Conservation (phyloP, 805 yeast species). For the Metschnikowia gelsemii region DNA sequence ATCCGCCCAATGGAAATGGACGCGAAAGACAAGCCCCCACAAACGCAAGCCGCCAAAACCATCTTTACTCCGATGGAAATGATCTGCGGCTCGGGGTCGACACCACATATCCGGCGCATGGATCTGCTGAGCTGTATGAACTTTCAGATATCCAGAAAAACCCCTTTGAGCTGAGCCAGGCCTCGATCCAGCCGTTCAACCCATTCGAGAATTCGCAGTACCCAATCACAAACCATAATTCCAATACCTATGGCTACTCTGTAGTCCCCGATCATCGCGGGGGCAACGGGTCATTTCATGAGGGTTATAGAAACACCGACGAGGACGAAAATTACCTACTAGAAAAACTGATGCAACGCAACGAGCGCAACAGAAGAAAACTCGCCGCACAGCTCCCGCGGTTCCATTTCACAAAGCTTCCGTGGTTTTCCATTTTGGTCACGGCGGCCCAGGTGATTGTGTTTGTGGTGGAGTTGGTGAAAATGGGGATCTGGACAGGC, state of each 20-base stretch:
- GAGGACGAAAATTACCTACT: not conserved
- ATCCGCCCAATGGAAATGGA: conserved; percentile 6
- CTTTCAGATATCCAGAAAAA: conserved; percentile 11
- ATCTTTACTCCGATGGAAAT: too few relatives aligned
- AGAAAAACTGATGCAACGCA: conserved; percentile 8
- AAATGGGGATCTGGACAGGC: conserved; percentile 60
- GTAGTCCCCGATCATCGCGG: conserved; percentile 6
- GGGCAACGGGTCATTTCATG: too few relatives aligned
- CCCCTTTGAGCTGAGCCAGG: conserved; percentile 8
- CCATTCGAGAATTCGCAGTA: conserved; percentile 6
- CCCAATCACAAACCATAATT: too few relatives aligned
- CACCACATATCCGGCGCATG: not conserved
- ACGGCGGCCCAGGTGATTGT: conserved; percentile 51
- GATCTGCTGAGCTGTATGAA: conserved; percentile 15
- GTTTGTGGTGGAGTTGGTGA: conserved; percentile 59
- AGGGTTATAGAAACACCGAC: not conserved
- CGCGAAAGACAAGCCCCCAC: too few relatives aligned
- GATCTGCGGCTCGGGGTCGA: too few relatives aligned
- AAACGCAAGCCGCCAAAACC: not conserved
- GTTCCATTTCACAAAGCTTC: conserved; percentile 30
- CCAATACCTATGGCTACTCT: conserved; percentile 6
- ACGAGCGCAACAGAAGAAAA: conserved; percentile 19
- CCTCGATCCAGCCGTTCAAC: not conserved
- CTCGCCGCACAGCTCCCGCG: conserved; percentile 20
- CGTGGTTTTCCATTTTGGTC: conserved; percentile 42